Conservation (phyloP, 1,139 yeast species). For the Nakaseomyces bracarensis region DNA sequence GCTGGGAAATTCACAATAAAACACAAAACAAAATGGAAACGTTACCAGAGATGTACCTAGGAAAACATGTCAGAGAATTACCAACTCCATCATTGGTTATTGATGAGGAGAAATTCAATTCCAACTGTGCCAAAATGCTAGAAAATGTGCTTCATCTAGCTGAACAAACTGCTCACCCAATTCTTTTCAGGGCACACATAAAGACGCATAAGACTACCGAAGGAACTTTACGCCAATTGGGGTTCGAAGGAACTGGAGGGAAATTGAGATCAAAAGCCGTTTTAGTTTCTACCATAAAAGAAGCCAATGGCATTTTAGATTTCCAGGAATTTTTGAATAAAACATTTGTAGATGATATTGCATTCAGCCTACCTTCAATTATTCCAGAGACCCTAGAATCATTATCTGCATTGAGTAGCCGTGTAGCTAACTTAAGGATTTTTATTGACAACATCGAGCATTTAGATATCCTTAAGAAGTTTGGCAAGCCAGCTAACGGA, state of each 20-base stretch:
- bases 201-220: slow-evolving; percentile 63
- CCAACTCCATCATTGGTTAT: slow-evolving; percentile 54
- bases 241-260: slow-evolving; percentile 36
- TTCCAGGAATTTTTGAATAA: slow-evolving; percentile 34
- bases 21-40: slow-evolving; percentile 14
- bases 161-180: slow-evolving; percentile 23
- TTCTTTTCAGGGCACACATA: slow-evolving; percentile 55
- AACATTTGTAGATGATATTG: slow-evolving; percentile 48
- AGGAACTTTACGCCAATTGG: slow-evolving; percentile 41
- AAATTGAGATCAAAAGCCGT: slow-evolving; percentile 39
- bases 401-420: slow-evolving; percentile 38
- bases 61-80: slow-evolving; percentile 28
- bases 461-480: slow-evolving; percentile 40
- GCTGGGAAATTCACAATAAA: too few species aligned
- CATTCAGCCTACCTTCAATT: slow-evolving; percentile 63
- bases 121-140: slow-evolving; percentile 39
- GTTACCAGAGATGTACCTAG: slow-evolving; percentile 14
- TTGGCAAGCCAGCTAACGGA: slow-evolving; percentile 24
- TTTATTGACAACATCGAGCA: slow-evolving; percentile 60
- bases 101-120: slow-evolving; percentile 33
- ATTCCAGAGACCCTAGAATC: slow-evolving; percentile 44
- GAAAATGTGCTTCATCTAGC: slow-evolving; percentile 26
- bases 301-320: slow-evolving; percentile 50
- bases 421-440: slow-evolving; percentile 42
- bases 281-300: slow-evolving; percentile 65